Conservation (phyloP, 2,329 filamentous ascomycete species). For the Alternaria metachromatica region DNA sequence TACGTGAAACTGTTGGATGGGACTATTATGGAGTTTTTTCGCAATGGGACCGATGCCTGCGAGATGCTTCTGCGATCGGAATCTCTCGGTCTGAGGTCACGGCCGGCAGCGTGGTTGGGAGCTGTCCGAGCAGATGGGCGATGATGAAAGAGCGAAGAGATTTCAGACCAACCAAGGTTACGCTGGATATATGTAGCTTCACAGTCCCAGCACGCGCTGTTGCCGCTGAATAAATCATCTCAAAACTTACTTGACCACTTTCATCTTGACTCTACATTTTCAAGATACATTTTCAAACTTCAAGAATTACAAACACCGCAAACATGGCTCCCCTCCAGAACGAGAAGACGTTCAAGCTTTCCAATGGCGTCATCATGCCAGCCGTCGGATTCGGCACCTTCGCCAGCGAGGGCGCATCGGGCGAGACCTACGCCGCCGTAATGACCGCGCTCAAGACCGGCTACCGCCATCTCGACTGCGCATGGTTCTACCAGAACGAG, state of each 20-base stretch:
- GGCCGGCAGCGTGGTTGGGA: slow-evolving; percentile 12
- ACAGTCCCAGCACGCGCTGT: slow-evolving; percentile 3
- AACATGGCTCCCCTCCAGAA: slow-evolving; percentile 41
- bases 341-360: slow-evolving; percentile 58
- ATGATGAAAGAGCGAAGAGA: slow-evolving; percentile 21
- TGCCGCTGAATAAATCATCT: background rate
- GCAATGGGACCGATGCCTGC: slow-evolving; percentile 19
- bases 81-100: slow-evolving; percentile 15
- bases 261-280: background rate
- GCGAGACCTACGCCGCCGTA: slow-evolving; percentile 62
- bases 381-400: slow-evolving; percentile 77
- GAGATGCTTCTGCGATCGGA: slow-evolving; percentile 29
- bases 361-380: slow-evolving; percentile 69
- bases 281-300: background rate
- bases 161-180: slow-evolving; percentile 5
- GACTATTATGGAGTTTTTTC: slow-evolving; percentile 27
- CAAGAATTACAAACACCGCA: slow-evolving; percentile 7
- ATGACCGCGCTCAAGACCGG: slow-evolving; percentile 64
- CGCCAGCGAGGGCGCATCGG: slow-evolving; percentile 69
- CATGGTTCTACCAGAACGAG: slow-evolving; percentile 76
- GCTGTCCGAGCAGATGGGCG: slow-evolving; percentile 8
- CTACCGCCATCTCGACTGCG: slow-evolving; percentile 72
- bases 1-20: slow-evolving; percentile 44
- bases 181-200: slow-evolving; percentile 10
- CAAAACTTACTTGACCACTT: background rate